These are phyloP conservation scores for Diaporthe citrichinensis DNA, from an alignment of 2,329 filamentous ascomycete genomes.

Conservation along the genomic window DNA sequence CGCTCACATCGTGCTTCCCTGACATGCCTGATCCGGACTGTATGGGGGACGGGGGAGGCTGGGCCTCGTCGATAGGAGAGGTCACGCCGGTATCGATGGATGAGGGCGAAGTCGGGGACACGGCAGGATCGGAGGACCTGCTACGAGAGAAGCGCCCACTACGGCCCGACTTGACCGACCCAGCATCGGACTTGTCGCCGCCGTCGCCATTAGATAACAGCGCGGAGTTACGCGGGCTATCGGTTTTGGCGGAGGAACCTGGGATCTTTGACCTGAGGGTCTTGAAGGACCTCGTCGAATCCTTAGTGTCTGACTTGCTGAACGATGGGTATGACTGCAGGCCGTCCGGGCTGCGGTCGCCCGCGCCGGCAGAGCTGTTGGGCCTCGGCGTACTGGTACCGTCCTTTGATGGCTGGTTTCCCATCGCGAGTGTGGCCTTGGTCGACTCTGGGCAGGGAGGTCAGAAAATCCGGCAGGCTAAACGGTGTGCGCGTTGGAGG, in stretches of 20 bases:
- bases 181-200: conserved; percentile 78
- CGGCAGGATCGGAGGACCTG: conserved; percentile 60
- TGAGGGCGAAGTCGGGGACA: conserved; percentile 57
- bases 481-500: conserved; percentile 53
- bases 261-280: conserved; percentile 92
- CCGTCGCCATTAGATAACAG: conserved; percentile 74
- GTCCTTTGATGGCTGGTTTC: conserved; percentile 80
- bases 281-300: conserved; percentile 89
- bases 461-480: conserved; percentile 45
- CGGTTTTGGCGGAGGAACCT: conserved; percentile 73
- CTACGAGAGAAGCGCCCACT: conserved; percentile 67
- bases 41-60: conserved; percentile 88
- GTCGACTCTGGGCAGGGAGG: conserved; percentile 44
- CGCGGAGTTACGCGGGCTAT: conserved; percentile 85
- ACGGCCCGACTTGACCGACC: conserved; percentile 79
- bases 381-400: conserved; percentile 65
- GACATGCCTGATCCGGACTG: conserved; percentile 81
- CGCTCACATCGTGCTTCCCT: conserved; percentile 83
- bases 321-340: conserved; percentile 93
- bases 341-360: conserved; percentile 62
- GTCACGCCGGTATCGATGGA: conserved; percentile 58
- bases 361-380: conserved; percentile 59
- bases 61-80: conserved; percentile 63
- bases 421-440: conserved; percentile 65
- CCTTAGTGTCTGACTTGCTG: conserved; percentile 91